phyloP scores from a whole-genome alignment of 2,329 filamentous ascomycete species.

The Taxawa tesnikishii region DNA sequence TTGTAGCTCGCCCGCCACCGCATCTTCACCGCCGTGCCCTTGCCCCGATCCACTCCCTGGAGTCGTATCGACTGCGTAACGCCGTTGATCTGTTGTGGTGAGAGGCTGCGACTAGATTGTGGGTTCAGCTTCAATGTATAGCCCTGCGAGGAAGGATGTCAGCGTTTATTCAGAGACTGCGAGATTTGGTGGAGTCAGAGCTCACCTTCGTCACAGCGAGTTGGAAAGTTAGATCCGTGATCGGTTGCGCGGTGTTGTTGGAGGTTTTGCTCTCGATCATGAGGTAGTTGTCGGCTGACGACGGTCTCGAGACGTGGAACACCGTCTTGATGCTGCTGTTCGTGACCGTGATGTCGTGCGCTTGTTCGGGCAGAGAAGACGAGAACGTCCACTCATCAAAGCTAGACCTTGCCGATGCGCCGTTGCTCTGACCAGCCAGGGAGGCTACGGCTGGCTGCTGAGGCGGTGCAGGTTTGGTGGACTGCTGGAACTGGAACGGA shows the following conservation, averaged over 20 bases:
- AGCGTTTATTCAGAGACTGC: background rate
- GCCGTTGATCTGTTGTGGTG: slow-evolving; percentile 59
- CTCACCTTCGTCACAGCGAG: slow-evolving; percentile 83
- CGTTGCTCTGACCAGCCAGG: slow-evolving; percentile 15
- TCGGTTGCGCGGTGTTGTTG: slow-evolving; percentile 58
- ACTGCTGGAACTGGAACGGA: slow-evolving; percentile 21
- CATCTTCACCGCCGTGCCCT: slow-evolving; percentile 74
- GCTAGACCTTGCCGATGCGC: slow-evolving; percentile 32
- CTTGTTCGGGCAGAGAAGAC: slow-evolving; percentile 63
- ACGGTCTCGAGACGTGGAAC: slow-evolving; percentile 54
- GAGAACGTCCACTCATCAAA: slow-evolving; percentile 95
- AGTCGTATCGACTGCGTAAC: slow-evolving; percentile 74
- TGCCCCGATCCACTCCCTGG: slow-evolving; percentile 58
- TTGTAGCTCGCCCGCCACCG: slow-evolving; percentile 79
- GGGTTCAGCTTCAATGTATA: slow-evolving; percentile 73
- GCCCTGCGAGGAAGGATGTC: slow-evolving; percentile 40
- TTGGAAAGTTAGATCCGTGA: slow-evolving; percentile 78
- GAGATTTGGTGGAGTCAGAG: slow-evolving; percentile 2
- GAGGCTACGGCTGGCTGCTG: slow-evolving; percentile 7
- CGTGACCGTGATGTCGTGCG: slow-evolving; percentile 53
- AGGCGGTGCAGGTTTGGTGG: slow-evolving; percentile 7
- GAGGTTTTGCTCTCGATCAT: slow-evolving; percentile 70
- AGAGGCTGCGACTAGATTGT: slow-evolving; percentile 67
- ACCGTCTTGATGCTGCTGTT: slow-evolving; percentile 61
- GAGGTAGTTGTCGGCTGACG: slow-evolving; percentile 45